A percentile compares a stretch with the other conserved stretches of the same genome.
These are phyloP conservation scores for Cladophialophora yegresii DNA, from an alignment of 2,329 filamentous ascomycete genomes.

Conservation along the genomic window DNA sequence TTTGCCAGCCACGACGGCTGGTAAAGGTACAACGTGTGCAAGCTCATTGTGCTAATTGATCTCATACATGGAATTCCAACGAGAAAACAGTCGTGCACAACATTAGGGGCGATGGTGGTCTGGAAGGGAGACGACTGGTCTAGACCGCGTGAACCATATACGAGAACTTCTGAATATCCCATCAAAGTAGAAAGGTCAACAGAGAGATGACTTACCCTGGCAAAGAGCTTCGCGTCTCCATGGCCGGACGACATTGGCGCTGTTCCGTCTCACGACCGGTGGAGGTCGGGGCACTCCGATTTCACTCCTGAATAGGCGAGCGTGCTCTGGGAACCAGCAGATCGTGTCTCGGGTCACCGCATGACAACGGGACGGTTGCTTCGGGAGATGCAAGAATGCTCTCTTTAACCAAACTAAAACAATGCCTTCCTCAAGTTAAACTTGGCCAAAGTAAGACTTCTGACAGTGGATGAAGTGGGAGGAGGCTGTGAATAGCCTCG, in stretches of 20 bases:
- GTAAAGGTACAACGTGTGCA: neutral
- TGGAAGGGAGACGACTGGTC: neutral
- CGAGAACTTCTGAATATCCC: neutral
- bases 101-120: neutral
- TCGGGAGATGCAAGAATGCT: neutral
- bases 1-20: neutral
- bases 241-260: constrained; percentile 65
- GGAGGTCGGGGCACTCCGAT: neutral
- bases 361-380: neutral
- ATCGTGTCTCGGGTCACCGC: neutral
- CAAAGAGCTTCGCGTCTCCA: constrained; percentile 99
- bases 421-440: neutral
- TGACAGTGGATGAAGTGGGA: neutral
- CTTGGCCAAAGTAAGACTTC: constrained; percentile 4
- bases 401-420: neutral
- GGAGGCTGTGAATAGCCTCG: constrained; percentile 4
- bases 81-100: neutral
- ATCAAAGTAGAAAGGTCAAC: constrained; percentile 25
- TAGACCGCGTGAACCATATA: neutral
- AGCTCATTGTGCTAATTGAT: neutral
- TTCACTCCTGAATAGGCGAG: constrained; percentile 2
- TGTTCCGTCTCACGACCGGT: neutral
- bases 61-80: neutral
- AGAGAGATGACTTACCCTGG: constrained; percentile 69
- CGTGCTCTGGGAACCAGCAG: constrained; percentile 3